Conservation (phyloP, 495 filamentous ascomycete genomes). For the Aspergillus campestris region DNA sequence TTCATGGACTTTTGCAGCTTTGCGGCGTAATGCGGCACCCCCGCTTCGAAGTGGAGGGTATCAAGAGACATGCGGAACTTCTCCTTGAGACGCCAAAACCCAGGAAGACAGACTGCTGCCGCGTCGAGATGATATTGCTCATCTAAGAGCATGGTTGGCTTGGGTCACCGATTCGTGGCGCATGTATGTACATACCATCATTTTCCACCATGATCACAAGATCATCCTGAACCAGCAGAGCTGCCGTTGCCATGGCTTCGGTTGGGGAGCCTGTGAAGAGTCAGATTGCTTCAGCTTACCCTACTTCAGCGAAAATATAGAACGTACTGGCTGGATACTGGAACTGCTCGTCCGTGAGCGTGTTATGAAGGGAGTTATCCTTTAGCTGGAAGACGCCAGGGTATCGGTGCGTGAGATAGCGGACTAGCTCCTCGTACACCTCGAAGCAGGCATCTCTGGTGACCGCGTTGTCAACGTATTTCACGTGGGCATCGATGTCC, state of each 20-base stretch:
- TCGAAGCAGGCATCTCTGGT: conserved; percentile 58
- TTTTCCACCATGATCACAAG: conserved; percentile 69
- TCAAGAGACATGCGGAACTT: conserved; percentile 67
- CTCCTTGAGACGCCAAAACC: conserved; percentile 68
- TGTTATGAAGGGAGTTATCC: conserved; percentile 50
- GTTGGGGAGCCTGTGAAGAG: no score
- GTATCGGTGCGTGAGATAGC: conserved; percentile 61
- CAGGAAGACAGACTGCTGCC: conserved; percentile 59
- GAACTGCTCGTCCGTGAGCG: conserved; percentile 56
- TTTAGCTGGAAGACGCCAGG: conserved; percentile 53
- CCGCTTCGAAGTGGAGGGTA: conserved; percentile 63
- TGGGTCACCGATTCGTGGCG: no score
- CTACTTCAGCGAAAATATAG: no score
- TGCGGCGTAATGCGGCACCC: conserved; percentile 63
- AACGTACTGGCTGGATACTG: conserved; percentile 54
- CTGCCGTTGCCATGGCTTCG: conserved; percentile 55
- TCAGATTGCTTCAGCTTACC: no score
- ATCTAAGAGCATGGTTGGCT: conserved; percentile 23
- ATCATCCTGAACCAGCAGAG: conserved; percentile 64
- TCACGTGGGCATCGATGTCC: conserved; percentile 10
- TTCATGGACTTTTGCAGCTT: conserved; percentile 66
- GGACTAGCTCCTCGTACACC: conserved; percentile 57
- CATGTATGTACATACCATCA: conserved; percentile 1
- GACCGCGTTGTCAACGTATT: conserved; percentile 25
- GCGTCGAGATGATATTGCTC: conserved; percentile 68